A percentile compares a stretch with the other conserved stretches of the same genome.
These are phyloP conservation scores for Claviceps quebecensis DNA, from an alignment of 2,329 filamentous ascomycete species.

Conservation along the genomic window DNA sequence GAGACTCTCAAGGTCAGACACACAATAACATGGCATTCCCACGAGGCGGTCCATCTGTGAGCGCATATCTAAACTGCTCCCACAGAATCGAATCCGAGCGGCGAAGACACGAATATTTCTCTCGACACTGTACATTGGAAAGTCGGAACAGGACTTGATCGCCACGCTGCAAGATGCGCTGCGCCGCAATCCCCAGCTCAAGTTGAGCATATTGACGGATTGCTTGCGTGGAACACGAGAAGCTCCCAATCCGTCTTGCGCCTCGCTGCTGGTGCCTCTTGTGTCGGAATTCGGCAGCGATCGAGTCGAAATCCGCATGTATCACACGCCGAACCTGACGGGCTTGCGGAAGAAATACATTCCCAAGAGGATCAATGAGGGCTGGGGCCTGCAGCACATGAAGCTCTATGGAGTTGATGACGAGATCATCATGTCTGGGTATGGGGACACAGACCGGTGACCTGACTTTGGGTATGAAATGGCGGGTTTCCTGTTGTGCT, in stretches of 20 bases:
- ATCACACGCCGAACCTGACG: conserved; percentile 90
- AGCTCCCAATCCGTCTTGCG: conserved; percentile 71
- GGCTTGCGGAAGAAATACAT: conserved; percentile 72
- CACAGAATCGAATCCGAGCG: conserved; percentile 61
- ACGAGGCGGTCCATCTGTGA: not conserved
- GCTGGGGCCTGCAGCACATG: conserved; percentile 98
- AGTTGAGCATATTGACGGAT: conserved; percentile 82
- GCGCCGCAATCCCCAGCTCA: conserved; percentile 57
- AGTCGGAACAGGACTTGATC: conserved; percentile 80
- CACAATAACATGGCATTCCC: not conserved
- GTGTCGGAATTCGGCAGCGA: conserved; percentile 77
- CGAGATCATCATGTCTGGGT: conserved; percentile 87
- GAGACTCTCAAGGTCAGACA: conserved; percentile 67
- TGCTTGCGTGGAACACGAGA: conserved; percentile 84
- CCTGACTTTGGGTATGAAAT: not conserved
- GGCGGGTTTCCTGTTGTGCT: not conserved
- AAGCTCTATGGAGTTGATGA: conserved; percentile 95
- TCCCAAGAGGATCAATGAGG: conserved; percentile 87
- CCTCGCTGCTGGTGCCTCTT: conserved; percentile 75
- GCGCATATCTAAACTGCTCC: not conserved
- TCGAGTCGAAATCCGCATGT: conserved; percentile 89
- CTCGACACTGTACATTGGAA: conserved; percentile 94
- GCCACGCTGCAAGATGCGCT: conserved; percentile 64
- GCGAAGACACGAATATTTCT: conserved; percentile 75
- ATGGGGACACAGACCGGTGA: conserved; percentile 9